Evolutionary conservation across 1,284 basidiomycete species (phyloP).

Genomic region (Porogramme epimiltina): DNA sequence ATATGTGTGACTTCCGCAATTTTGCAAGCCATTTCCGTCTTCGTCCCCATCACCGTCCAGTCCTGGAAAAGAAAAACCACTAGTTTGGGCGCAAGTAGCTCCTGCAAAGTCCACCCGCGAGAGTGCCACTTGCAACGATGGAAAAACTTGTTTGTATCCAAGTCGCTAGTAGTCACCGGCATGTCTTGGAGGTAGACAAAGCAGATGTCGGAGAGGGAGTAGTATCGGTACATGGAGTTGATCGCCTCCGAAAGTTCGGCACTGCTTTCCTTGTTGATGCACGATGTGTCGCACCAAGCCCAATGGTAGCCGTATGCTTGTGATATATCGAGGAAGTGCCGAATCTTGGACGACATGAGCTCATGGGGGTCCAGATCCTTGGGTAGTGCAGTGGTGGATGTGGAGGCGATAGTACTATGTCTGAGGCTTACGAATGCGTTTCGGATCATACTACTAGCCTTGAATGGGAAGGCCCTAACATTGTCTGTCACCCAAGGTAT

Average conservation of each 20-base stretch:
- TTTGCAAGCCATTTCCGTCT: not conserved
- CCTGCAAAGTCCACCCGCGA: constrained; percentile 3
- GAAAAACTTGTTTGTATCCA: too few relatives aligned
- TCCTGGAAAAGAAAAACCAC: not conserved
- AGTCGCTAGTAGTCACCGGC: too few relatives aligned
- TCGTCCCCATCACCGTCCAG: not conserved
- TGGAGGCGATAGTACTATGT: too few relatives aligned
- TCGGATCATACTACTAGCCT: too few relatives aligned
- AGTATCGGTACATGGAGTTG: constrained; percentile 19
- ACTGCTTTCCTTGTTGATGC: constrained; percentile 13
- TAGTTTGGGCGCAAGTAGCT: constrained; percentile 1
- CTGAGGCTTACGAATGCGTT: too few relatives aligned
- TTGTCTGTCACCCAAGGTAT: too few relatives aligned
- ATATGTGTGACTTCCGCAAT: constrained; percentile 1
- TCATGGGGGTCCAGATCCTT: too few relatives aligned
- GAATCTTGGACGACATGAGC: too few relatives aligned
- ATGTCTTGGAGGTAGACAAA: constrained; percentile 7
- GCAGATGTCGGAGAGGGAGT: constrained; percentile 10
- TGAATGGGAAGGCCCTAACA: too few relatives aligned
- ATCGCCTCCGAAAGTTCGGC: constrained; percentile 18
- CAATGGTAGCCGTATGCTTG: constrained; percentile 8
- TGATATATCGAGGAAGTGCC: too few relatives aligned
- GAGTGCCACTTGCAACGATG: not conserved
- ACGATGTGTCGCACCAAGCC: constrained; percentile 18
- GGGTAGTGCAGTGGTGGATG: too few relatives aligned